Percentiles rank a stretch among this genome's conserved stretches.
phyloP scores from a whole-genome alignment of 1,284 basidiomycete species.

The Sanguinoderma infundibulare region DNA sequence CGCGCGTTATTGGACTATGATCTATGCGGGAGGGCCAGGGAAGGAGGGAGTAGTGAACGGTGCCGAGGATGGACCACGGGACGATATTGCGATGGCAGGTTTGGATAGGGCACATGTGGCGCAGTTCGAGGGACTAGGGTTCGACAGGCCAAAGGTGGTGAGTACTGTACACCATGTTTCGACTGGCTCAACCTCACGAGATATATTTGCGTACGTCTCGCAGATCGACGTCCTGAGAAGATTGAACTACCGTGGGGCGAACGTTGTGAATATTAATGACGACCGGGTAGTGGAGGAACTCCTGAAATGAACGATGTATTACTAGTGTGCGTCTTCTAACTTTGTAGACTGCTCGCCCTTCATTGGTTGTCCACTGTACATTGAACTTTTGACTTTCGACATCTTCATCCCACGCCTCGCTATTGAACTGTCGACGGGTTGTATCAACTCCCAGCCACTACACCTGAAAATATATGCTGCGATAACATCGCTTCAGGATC shows the following conservation, averaged over 20 bases:
- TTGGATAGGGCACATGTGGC: conserved; percentile 75
- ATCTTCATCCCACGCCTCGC: neutral
- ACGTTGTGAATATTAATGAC: conserved; percentile 62
- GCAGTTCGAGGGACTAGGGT: conserved; percentile 75
- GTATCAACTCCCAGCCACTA: neutral
- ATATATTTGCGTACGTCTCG: neutral
- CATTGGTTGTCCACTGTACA: too few relatives aligned
- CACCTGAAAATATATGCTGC: too few relatives aligned
- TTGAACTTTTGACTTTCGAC: neutral
- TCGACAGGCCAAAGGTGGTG: conserved; percentile 78
- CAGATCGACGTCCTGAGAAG: conserved; percentile 87
- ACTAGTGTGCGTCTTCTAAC: conserved; percentile 6
- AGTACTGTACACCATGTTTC: conserved; percentile 36
- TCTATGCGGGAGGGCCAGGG: conserved; percentile 79
- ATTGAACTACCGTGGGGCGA: conserved; percentile 89
- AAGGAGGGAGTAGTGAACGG: conserved; percentile 34
- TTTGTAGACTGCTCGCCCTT: too few relatives aligned
- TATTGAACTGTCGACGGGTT: neutral
- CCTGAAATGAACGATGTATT: conserved; percentile 41
- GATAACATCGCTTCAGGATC: too few relatives aligned
- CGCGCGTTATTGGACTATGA: conserved; percentile 92
- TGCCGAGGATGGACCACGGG: conserved; percentile 35
- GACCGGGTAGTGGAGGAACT: conserved; percentile 65
- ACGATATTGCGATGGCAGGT: conserved; percentile 78
- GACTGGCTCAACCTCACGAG: neutral